phyloP scores from a whole-genome alignment of 169 alveolate species.

The Babesia microti region DNA sequence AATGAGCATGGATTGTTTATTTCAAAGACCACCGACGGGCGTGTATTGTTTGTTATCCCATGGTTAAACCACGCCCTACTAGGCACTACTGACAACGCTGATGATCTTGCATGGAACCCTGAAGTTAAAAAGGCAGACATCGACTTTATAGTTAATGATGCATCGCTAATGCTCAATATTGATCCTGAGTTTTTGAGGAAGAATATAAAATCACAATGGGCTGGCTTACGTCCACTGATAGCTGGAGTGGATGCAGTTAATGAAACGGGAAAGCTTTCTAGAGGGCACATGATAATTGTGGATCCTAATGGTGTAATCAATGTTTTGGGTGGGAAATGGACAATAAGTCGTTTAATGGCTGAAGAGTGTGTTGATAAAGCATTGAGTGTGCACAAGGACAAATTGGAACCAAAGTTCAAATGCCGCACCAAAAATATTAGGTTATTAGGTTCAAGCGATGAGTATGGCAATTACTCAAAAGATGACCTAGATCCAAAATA shows the following conservation, averaged over 20 bases:
- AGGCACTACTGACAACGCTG: conserved; percentile 81
- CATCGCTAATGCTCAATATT: conserved; percentile 62
- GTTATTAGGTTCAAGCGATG: conserved; percentile 39
- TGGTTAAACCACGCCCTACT: conserved; percentile 70
- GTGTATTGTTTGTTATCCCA: conserved; percentile 80
- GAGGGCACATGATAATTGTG: conserved; percentile 80
- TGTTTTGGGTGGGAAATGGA: conserved; percentile 91
- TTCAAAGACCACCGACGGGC: conserved; percentile 83
- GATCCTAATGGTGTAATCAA: conserved; percentile 73
- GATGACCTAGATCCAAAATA: conserved; percentile 51
- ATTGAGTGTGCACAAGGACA: conserved; percentile 25
- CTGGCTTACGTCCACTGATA: conserved; percentile 23
- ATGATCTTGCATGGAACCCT: conserved; percentile 55
- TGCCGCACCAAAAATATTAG: conserved; percentile 55
- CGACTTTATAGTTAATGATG: conserved; percentile 67
- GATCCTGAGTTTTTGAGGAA: conserved; percentile 41
- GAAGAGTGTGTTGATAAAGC: conserved; percentile 63
- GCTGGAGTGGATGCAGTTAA: conserved; percentile 27
- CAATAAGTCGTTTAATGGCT: conserved; percentile 86
- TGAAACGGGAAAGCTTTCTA: conserved; percentile 65
- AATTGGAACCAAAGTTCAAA: conserved; percentile 35
- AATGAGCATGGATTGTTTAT: conserved; percentile 71
- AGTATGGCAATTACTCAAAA: conserved; percentile 30
- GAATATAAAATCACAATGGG: conserved; percentile 29
- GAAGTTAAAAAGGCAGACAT: conserved; percentile 57